Base-by-base conservation (phyloP, 768 basidiomycete species). In the Lepiota venenata region DNA sequence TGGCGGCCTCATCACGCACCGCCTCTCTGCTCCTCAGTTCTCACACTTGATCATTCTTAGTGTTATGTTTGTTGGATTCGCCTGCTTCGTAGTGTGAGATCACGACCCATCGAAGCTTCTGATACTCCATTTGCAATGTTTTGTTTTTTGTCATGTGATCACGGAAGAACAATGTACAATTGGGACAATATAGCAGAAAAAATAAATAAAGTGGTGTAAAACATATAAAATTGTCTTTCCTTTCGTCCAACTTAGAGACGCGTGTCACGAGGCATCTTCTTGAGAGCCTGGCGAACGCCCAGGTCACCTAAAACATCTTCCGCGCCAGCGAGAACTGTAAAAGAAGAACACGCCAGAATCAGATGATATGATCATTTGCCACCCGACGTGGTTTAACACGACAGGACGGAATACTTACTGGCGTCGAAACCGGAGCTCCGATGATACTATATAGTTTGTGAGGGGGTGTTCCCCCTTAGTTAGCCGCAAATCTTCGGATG, bases 381-480 rank as follows among this genome's bases (percentile, higher is more conserved):
- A 32, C 32, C 32, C 3, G 32, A 40, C 14, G 27, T 20, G 35
- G 11, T 18, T 35, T 37, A 22, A 45, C 15, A 43, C 45, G 51
- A 41, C 46, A 47, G 32, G n/a, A 42, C 35, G 27, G 61, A 52
- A 55, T 20, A 70, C 76, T 68, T 59, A 79, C 77, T 90, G 2
- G 90, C 84, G 62, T 93, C 91, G 66, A 89, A 93, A 3, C 87
- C 83, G 11, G 88, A 87, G 2, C 89, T 91, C 53, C 88, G 82
- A 64, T 91, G 89, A 62, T 85, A 92, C 88, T 91, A 60, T 43
- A 56, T 41, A 20, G 22, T 42, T n/a, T 20, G n/a, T 16, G 18
- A 37, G 44, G n/a, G n/a, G n/a, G n/a, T n/a, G n/a, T n/a, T n/a
- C n/a, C n/a, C 47, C 29, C 44, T 43, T 18, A 20, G 25, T 44